Percentiles rank a stretch among this genome's conserved stretches.
phyloP scores from a whole-genome alignment of 805 yeast species.

The Myxozyma nipponensis region DNA sequence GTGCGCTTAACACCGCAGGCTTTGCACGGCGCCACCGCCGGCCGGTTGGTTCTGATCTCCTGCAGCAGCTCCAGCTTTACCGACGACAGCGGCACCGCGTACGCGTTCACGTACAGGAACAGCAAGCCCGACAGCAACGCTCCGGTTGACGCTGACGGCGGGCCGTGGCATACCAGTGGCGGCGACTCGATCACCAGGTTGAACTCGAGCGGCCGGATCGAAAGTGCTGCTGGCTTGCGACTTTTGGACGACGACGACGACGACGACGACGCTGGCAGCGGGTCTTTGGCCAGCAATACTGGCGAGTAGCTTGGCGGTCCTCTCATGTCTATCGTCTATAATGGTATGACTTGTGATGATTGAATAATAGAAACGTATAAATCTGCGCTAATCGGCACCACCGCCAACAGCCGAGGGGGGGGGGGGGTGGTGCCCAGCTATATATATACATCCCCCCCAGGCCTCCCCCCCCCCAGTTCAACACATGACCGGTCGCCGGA shows the following conservation, averaged over 20 bases:
- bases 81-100: conserved; percentile 45
- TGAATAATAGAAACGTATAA: no score
- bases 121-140: conserved; percentile 79
- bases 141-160: conserved; percentile 74
- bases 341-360: no score
- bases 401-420: no score
- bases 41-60: conserved; percentile 59
- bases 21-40: conserved; percentile 57
- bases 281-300: conserved; percentile 1
- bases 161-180: conserved; percentile 82
- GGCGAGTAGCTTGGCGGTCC: conserved; percentile 17
- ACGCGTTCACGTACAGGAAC: conserved; percentile 49
- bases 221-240: neutral
- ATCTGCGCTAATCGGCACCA: no score
- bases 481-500: no score
- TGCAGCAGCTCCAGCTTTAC: conserved; percentile 72
- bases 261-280: neutral
- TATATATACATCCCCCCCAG: no score
- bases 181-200: conserved; percentile 78
- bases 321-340: no score
- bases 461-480: no score
- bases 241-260: neutral
- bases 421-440: neutral
- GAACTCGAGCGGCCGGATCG: conserved; percentile 43
- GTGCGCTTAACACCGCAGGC: conserved; percentile 54